Conservation (phyloP, 768 basidiomycete genomes). For the Gloeostereum incarnatum region DNA sequence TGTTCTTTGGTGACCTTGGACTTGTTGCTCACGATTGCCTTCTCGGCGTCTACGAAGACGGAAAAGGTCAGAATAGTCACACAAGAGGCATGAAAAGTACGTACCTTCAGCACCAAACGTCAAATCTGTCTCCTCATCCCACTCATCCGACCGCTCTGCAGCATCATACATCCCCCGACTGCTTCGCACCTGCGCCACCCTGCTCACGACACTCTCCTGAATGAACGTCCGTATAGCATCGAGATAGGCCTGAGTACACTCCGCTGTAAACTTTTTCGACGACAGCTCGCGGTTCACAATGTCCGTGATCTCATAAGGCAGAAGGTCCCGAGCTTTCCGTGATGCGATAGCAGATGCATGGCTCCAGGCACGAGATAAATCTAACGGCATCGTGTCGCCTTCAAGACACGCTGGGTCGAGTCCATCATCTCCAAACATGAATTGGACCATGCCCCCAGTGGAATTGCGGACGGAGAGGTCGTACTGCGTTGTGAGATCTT, state of each 20-base stretch:
- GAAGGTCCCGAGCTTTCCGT: constrained; percentile 50
- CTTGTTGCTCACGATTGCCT: constrained; percentile 79
- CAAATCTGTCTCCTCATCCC: constrained; percentile 71
- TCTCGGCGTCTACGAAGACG: constrained; percentile 43
- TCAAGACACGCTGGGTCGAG: constrained; percentile 95
- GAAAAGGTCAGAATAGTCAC: neutral
- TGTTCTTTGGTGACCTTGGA: constrained; percentile 83
- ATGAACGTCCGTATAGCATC: constrained; percentile 66
- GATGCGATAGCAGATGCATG: constrained; percentile 74
- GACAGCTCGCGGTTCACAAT: constrained; percentile 57
- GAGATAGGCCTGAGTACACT: constrained; percentile 67
- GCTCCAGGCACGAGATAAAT: constrained; percentile 78
- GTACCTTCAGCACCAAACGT: constrained; percentile 67
- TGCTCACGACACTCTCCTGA: constrained; percentile 50
- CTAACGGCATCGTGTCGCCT: constrained; percentile 90
- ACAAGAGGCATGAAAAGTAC: too few species aligned
- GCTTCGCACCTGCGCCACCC: constrained; percentile 58
- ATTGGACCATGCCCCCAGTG: constrained; percentile 92
- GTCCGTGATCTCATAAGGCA: constrained; percentile 82
- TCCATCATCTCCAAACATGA: constrained; percentile 94
- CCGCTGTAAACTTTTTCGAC: constrained; percentile 48
- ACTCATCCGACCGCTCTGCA: constrained; percentile 60
- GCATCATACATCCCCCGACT: constrained; percentile 81
- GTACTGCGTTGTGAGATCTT: constrained; percentile 94
- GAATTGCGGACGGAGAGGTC: constrained; percentile 95